These are phyloP conservation scores for Parachlorella kessleri DNA, from an alignment of 139 green algal species.

Conservation along the genomic window DNA sequence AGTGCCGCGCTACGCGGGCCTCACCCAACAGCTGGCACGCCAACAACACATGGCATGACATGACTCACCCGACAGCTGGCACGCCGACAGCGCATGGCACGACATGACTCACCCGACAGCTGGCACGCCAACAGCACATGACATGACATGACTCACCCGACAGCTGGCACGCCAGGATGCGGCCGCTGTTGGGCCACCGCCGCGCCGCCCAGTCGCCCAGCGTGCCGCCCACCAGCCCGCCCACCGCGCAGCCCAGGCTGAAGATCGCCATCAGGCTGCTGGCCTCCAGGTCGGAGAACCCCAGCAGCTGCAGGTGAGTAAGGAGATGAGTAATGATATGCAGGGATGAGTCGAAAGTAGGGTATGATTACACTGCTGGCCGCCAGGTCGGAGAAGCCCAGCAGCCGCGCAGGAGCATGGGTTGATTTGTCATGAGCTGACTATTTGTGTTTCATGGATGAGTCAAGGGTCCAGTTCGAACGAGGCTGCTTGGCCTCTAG, in stretches of 20 bases:
- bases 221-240: slow-evolving; percentile 50
- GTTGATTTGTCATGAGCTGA: background rate
- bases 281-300: slow-evolving; percentile 63
- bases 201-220: slow-evolving; percentile 29
- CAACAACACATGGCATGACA: no score
- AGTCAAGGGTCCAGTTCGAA: no score
- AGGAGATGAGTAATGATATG: background rate
- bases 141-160: background rate
- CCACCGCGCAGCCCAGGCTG: slow-evolving; percentile 49
- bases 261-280: slow-evolving; percentile 52
- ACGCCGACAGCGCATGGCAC: no score
- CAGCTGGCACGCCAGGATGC: slow-evolving; percentile 45
- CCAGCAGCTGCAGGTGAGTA: slow-evolving; percentile 54
- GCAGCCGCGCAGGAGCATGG: slow-evolving; percentile 39
- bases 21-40: no score
- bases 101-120: no score
- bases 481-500: no score
- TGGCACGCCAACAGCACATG: no score
- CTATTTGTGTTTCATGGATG: no score
- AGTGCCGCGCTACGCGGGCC: no score
- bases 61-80: no score
- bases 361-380: slow-evolving; percentile 27
- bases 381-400: slow-evolving; percentile 72
- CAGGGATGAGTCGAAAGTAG: slow-evolving; percentile 18
- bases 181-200: slow-evolving; percentile 48